A percentile compares a stretch with the other conserved stretches of the same genome.
phyloP scores from a whole-genome alignment of 1,284 basidiomycete species.

The Cryptococcus floricola region DNA sequence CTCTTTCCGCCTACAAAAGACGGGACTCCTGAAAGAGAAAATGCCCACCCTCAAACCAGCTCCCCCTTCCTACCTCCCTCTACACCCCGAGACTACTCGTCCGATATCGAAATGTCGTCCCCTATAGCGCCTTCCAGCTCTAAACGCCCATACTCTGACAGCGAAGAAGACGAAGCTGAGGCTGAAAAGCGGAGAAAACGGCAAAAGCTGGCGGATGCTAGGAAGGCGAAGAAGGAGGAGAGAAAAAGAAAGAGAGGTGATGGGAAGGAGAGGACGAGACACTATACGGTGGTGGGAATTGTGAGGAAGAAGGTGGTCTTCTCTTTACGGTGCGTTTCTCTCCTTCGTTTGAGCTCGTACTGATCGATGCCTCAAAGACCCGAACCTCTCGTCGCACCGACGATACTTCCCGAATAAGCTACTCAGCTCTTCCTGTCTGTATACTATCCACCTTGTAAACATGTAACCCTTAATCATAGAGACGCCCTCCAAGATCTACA shows the following conservation, averaged over 20 bases:
- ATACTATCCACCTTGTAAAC: neutral
- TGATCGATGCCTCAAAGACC: conserved; percentile 24
- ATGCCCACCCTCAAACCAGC: conserved; percentile 23
- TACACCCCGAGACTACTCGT: conserved; percentile 41
- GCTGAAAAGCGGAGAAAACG: conserved; percentile 1
- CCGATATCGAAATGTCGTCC: conserved; percentile 37
- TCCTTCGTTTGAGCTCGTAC: neutral
- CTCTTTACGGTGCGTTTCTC: conserved; percentile 37
- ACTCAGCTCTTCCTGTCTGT: neutral
- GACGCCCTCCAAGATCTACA: neutral
- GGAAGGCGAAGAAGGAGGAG: conserved; percentile 4
- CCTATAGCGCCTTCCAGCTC: conserved; percentile 1
- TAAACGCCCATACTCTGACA: conserved; percentile 21
- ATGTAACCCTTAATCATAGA: neutral
- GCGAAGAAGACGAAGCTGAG: conserved; percentile 12
- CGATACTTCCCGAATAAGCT: conserved; percentile 32
- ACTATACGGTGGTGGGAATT: conserved; percentile 46
- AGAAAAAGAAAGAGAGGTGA: conserved; percentile 7
- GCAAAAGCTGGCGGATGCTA: conserved; percentile 2
- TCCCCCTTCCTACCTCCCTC: conserved; percentile 19
- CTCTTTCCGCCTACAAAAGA: conserved; percentile 1
- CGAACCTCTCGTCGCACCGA: conserved; percentile 48
- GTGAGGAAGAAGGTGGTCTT: conserved; percentile 49
- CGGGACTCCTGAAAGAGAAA: conserved; percentile 13
- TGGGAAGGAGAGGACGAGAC: conserved; percentile 31